phyloP scores from a whole-genome alignment of 768 basidiomycete species.

The Naematelia encephala region DNA sequence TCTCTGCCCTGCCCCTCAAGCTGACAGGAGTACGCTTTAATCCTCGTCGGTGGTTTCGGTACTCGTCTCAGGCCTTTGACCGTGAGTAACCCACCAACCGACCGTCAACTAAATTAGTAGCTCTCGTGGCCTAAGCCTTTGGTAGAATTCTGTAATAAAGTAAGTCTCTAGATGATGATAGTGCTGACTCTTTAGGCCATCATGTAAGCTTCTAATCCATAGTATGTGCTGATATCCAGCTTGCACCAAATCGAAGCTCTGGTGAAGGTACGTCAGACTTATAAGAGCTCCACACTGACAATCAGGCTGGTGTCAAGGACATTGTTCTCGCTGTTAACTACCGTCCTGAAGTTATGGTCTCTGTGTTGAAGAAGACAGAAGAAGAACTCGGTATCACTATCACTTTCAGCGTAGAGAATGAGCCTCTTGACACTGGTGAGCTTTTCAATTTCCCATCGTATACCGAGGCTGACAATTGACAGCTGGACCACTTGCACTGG shows the following conservation, averaged over 20 bases:
- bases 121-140: conserved; percentile 54
- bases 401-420: conserved; percentile 55
- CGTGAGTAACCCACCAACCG: conserved; percentile 34
- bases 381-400: conserved; percentile 55
- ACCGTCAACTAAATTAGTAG: conserved; percentile 7
- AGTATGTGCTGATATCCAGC: conserved; percentile 34
- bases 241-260: conserved; percentile 56
- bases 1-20: conserved; percentile 3
- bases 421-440: conserved; percentile 56
- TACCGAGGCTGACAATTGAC: conserved; percentile 3
- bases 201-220: conserved; percentile 44
- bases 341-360: conserved; percentile 56
- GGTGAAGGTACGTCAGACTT: conserved; percentile 50
- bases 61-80: conserved; percentile 56
- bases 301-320: conserved; percentile 55
- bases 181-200: conserved; percentile 47
- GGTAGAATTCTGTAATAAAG: conserved; percentile 54
- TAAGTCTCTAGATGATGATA: conserved; percentile 15
- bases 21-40: conserved; percentile 47
- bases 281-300: neutral
- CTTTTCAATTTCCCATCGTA: conserved; percentile 1
- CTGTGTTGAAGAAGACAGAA: conserved; percentile 54
- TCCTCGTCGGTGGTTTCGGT: conserved; percentile 57
- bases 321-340: conserved; percentile 56
- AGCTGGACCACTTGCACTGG: conserved; percentile 56